A percentile compares a stretch with the other conserved stretches of the same genome.
phyloP scores from a whole-genome alignment of 2,329 filamentous ascomycete species.

The Rugonectria rugulosa region DNA sequence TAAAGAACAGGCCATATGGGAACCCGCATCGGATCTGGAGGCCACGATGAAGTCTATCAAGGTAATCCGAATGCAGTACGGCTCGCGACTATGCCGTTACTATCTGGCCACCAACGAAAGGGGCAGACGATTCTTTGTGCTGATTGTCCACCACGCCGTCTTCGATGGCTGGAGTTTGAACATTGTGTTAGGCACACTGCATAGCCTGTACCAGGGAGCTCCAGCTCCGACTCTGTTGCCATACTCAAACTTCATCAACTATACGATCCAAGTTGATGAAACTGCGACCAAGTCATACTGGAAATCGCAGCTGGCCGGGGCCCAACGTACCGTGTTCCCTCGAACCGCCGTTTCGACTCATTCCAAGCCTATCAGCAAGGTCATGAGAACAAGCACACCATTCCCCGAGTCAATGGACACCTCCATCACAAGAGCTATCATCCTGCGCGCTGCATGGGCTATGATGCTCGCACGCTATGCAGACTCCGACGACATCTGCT shows the following conservation, averaged over 20 bases:
- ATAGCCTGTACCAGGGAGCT: not conserved
- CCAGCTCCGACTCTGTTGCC: not conserved
- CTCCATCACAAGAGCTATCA: slow-evolving; percentile 17
- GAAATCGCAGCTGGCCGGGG: not conserved
- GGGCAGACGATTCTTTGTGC: not conserved
- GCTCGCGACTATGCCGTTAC: too few relatives aligned
- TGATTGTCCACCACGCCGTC: not conserved
- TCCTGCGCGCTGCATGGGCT: slow-evolving; percentile 53
- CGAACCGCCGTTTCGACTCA: slow-evolving; percentile 52
- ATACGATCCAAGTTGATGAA: not conserved
- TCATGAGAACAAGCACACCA: slow-evolving; percentile 14
- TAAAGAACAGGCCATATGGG: too few relatives aligned
- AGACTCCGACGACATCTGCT: slow-evolving; percentile 49
- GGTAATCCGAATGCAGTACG: too few relatives aligned
- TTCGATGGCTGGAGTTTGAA: slow-evolving; percentile 9
- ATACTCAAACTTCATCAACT: slow-evolving; percentile 2
- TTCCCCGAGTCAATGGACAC: not conserved
- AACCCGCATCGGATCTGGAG: slow-evolving; percentile 1
- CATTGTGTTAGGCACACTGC: not conserved
- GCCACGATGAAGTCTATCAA: not conserved
- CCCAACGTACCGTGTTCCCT: slow-evolving; percentile 49
- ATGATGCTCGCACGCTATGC: slow-evolving; percentile 59
- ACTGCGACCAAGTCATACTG: not conserved
- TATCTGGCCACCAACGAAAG: not conserved
- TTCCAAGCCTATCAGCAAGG: slow-evolving; percentile 56